Evolutionary conservation across 331 rosid species (phyloP), one percentile per base, ranked within the genome.

Genomic region (Arachis monticola): DNA sequence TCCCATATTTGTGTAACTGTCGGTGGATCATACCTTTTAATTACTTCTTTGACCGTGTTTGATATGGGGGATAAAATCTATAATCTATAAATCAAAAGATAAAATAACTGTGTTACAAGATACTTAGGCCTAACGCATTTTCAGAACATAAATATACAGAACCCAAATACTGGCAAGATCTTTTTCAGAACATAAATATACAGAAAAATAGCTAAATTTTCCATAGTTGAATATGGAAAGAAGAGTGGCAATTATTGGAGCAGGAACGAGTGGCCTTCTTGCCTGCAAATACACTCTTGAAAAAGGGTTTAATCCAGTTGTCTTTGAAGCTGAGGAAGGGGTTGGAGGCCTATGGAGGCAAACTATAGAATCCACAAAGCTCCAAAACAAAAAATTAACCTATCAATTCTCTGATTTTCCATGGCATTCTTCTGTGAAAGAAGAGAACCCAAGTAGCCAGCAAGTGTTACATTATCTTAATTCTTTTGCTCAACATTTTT

Each of bases 301-400:
- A 17, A 79, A 79, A 35, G 87, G 86, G 0, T 72, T 87, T 44
- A 45, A 74, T 8, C 85, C 92, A 8, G 55, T 79, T 2, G 88
- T 85, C 7, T 83, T 83, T 42, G 89, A 88, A 56, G 83, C 69
- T 10, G 82, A 82, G 27, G 85, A 86, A 44, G 75, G 46, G 22
- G 38, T 80, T 0, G 90, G 90, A 80, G 93, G 93, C 5, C 27
- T 84, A 2, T 88, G 93, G 90, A 73, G 79, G 22, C 86, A 78
- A 10, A 82, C 88, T 0, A 68, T 69, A 12, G 72, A 76, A 12
- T 82, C 90, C 13, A 88, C 93, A 4, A 86, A 78, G 67, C 93
- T 86, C 63, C 90, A 88, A 51, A 84, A 59, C 64, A 17, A 31
- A 8, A 84, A 11, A 68, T 13, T 52, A 42, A 1, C 38, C 3